These are phyloP conservation scores for Lophiostoma macrostomum DNA, from an alignment of 495 filamentous ascomycete genomes.

Conservation along the genomic window DNA sequence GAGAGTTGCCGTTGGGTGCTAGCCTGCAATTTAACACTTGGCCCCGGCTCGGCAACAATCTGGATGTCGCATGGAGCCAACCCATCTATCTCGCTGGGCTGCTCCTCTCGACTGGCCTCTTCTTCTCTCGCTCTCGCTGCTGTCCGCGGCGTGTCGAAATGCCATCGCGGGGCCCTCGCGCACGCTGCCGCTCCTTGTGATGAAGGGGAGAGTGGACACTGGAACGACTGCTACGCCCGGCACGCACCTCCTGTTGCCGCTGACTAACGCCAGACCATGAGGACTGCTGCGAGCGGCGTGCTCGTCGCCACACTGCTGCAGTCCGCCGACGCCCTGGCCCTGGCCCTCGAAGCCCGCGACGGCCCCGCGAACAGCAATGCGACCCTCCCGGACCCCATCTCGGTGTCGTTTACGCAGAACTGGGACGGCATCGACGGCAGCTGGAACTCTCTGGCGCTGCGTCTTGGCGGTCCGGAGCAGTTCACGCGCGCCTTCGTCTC, in stretches of 20 bases:
- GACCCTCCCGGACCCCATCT: constrained; percentile 34
- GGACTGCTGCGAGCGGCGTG: neutral
- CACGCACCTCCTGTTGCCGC: constrained; percentile 2
- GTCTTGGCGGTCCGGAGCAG: constrained; percentile 51
- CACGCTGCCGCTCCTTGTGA: constrained; percentile 13
- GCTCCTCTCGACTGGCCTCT: neutral
- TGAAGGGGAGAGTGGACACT: too few species aligned
- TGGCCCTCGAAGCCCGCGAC: neutral
- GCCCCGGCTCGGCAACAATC: too few species aligned
- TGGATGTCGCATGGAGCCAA: too few species aligned
- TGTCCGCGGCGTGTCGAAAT: constrained; percentile 12
- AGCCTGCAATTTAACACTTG: too few species aligned
- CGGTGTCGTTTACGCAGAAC: constrained; percentile 36
- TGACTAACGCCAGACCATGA: constrained; percentile 5
- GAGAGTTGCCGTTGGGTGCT: too few species aligned
- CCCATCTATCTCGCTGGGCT: neutral
- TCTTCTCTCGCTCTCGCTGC: neutral
- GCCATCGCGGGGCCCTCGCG: constrained; percentile 5
- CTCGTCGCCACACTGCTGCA: constrained; percentile 15
- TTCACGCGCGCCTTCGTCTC: constrained; percentile 47
- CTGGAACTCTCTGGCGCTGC: constrained; percentile 53
- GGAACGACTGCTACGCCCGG: constrained; percentile 4
- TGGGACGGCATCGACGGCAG: constrained; percentile 56
- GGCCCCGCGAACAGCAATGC: constrained; percentile 1
- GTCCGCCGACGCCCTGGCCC: constrained; percentile 9